A percentile compares a stretch with the other conserved stretches of the same genome.
Conservation (phyloP, 441 rosid genomes). For the Euphorbia celastroides region DNA sequence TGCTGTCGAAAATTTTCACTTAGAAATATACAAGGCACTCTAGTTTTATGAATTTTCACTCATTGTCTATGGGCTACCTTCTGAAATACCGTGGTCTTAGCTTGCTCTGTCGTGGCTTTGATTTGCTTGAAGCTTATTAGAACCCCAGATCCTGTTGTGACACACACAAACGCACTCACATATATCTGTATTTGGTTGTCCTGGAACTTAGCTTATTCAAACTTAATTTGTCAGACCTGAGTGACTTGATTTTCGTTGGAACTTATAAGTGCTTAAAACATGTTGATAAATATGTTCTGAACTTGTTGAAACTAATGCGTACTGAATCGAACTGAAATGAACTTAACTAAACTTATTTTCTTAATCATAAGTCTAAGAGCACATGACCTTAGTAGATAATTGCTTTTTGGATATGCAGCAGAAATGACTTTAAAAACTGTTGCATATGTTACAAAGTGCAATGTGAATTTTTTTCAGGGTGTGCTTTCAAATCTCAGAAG, state of each 20-base stretch:
- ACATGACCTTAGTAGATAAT: no score
- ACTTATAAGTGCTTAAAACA: no score
- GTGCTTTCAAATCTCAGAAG: conserved; percentile 70
- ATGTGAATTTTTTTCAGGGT: conserved; percentile 37
- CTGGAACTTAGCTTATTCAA: no score
- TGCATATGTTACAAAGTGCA: neutral
- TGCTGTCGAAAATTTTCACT: no score
- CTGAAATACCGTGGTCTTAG: neutral
- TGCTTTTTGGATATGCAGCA: neutral
- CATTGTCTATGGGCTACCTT: neutral
- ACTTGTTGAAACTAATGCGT: no score
- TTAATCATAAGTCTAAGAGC: no score
- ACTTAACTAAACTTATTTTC: no score
- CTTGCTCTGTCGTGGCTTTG: neutral
- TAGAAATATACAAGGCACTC: neutral
- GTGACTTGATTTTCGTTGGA: no score
- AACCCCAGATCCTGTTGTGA: neutral
- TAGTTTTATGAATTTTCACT: neutral
- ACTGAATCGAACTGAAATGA: no score
- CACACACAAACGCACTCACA: no score
- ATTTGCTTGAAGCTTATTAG: neutral
- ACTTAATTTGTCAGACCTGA: no score
- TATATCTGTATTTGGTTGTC: neutral
- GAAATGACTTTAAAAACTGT: neutral
- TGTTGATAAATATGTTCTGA: no score